Base-by-base conservation (phyloP, 164 flowering plant genomes). In the Aristolochia fimbriata region DNA sequence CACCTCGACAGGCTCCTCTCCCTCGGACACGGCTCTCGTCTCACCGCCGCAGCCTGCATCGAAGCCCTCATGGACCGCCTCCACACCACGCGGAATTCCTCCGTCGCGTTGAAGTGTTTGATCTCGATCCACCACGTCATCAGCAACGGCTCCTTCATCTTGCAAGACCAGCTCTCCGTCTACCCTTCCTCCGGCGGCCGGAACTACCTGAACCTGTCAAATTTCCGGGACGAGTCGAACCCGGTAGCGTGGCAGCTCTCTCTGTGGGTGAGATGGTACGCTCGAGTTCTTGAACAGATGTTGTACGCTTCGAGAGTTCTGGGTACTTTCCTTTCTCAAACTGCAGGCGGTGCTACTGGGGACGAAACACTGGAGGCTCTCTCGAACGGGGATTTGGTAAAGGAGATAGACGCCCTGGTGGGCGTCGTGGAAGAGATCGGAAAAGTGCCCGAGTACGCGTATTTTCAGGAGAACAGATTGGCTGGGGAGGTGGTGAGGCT, bases 61-160 rank as follows among this genome's bases (percentile, higher is more conserved):
- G 69, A 67, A 20, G 70, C 76, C 31, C 67, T 89, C 64, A 77
- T 83, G 81, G 75, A 68, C 76, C 89, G 96, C 31, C 83, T 89
- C 17, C 83, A 77, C 58, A 54, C 60, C 58, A 83, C 93, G 43
- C 64, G 65, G 15, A 70, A 72, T 63, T 76, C 83, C 4, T 22
- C 62, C 22, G 89, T 89, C 8, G 85, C 93, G 16, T 74, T 86
- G 48, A 89, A 89, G 57, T 86, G 85, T 66, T 83, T 89, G 17
- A 58, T 77, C 59, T 45, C 62, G 19, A 37, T 86, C 58, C 91
- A 86, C 64, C 53, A 52, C 62, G 65, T 81, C 64, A 66, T 85
- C 78, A 45, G 58, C 8, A 74, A 64, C 0, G 89, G 87, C n/a
- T 63, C 87, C 31, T 81, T 80, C 70, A 76, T 81, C 31, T 79